These are phyloP conservation scores for Magnaporthiopsis rhizophila DNA, from an alignment of 2,329 filamentous ascomycete species.

Conservation along the genomic window DNA sequence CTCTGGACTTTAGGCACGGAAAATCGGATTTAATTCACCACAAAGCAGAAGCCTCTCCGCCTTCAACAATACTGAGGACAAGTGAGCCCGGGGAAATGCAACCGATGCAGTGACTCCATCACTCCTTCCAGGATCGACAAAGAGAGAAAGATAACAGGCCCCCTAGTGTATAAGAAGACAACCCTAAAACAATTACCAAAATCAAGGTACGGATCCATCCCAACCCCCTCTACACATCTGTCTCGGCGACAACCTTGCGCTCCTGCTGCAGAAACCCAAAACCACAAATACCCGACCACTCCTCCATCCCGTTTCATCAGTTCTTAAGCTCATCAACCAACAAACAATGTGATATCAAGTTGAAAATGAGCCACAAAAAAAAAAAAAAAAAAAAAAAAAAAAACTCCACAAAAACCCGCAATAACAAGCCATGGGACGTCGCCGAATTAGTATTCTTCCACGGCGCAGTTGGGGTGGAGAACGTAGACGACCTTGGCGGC, in stretches of 20 bases:
- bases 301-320: too few relatives aligned
- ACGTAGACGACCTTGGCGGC: conserved; percentile 65
- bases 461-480: conserved; percentile 85
- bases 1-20: too few relatives aligned
- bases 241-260: too few relatives aligned
- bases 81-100: too few relatives aligned
- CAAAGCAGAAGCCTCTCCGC: too few relatives aligned
- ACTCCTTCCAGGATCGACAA: too few relatives aligned
- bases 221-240: not conserved
- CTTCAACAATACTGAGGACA: not conserved
- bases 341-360: not conserved
- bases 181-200: not conserved
- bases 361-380: too few relatives aligned
- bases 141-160: too few relatives aligned
- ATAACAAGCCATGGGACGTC: not conserved
- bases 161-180: not conserved
- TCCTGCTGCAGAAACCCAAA: not conserved
- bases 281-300: not conserved
- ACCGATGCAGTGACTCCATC: too few relatives aligned
- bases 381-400: too few relatives aligned
- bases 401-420: not conserved
- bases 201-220: not conserved
- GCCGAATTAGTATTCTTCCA: conserved; percentile 50
- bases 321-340: not conserved
- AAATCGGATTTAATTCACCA: too few relatives aligned